Evolutionary conservation across 345 rosid species (phyloP).

Genomic region (Reutealis trisperma): DNA sequence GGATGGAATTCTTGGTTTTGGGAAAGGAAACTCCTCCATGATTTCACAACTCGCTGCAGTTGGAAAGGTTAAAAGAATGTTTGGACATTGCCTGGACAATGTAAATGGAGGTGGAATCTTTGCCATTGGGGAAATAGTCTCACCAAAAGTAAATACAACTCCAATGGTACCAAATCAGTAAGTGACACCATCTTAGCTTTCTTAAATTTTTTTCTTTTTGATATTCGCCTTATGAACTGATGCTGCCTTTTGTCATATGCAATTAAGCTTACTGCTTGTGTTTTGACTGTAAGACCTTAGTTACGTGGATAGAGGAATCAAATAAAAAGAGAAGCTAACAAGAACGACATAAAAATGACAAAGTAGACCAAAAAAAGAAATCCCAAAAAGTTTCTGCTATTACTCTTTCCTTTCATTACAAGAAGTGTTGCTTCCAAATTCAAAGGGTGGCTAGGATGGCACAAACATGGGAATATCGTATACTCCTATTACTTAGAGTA

Average conservation of each 20-base stretch:
- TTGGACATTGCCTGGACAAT: slow-evolving; percentile 85
- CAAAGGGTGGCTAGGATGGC: neutral
- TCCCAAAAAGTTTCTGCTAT: neutral
- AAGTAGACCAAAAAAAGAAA: neutral
- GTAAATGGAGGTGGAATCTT: slow-evolving; percentile 82
- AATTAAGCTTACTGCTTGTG: neutral
- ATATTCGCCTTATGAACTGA: neutral
- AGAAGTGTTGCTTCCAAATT: neutral
- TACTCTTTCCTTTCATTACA: neutral
- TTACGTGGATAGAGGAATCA: neutral
- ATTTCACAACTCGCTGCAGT: slow-evolving; percentile 78
- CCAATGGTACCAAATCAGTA: slow-evolving; percentile 78
- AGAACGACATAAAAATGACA: neutral
- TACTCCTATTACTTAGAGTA: neutral
- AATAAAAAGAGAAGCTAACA: neutral
- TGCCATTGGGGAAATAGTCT: slow-evolving; percentile 68
- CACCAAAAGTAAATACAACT: slow-evolving; percentile 67
- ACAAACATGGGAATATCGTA: neutral
- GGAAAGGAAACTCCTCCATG: slow-evolving; percentile 77
- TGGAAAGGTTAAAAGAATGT: slow-evolving; percentile 59
- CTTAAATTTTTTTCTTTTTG: neutral
- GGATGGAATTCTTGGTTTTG: slow-evolving; percentile 92
- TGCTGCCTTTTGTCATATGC: neutral
- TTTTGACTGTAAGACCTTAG: neutral
- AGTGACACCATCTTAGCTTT: slow-evolving; percentile 35